Percentiles rank a stretch among this genome's conserved stretches.
Evolutionary conservation across 2,329 filamentous ascomycete species (phyloP).

Genomic region (Fusarium austroafricanum): DNA sequence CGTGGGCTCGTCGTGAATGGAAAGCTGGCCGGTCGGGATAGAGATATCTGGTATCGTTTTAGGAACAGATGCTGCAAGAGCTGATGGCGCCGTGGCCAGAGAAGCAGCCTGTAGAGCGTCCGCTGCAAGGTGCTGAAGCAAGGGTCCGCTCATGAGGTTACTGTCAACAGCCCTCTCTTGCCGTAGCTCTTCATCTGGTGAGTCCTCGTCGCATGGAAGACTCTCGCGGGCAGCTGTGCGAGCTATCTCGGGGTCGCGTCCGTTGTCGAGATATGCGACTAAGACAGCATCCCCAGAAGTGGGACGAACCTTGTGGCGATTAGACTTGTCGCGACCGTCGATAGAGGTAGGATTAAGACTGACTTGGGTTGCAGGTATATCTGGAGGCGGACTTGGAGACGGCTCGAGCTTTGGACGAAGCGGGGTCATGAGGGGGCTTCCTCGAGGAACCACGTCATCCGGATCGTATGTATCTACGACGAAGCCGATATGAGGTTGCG

Average conservation of each 20-base stretch:
- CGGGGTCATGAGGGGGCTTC: slow-evolving; percentile 56
- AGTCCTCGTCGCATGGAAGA: slow-evolving; percentile 59
- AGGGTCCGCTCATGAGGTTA: slow-evolving; percentile 38
- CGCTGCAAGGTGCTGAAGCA: slow-evolving; percentile 49
- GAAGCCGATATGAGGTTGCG: slow-evolving; percentile 40
- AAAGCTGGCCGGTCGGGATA: slow-evolving; percentile 48
- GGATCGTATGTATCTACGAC: slow-evolving; percentile 56
- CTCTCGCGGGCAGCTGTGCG: slow-evolving; percentile 64
- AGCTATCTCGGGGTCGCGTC: slow-evolving; percentile 74
- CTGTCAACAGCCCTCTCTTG: slow-evolving; percentile 24
- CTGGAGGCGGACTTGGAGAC: slow-evolving; percentile 50
- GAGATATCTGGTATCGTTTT: slow-evolving; percentile 47
- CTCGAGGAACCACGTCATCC: slow-evolving; percentile 56
- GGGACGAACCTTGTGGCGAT: slow-evolving; percentile 64
- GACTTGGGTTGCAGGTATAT: slow-evolving; percentile 53
- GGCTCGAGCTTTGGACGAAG: slow-evolving; percentile 50
- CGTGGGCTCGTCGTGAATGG: slow-evolving; percentile 50
- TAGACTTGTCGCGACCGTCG: slow-evolving; percentile 61
- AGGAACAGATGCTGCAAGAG: slow-evolving; percentile 24
- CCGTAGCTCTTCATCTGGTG: slow-evolving; percentile 39
- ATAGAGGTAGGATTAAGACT: slow-evolving; percentile 48
- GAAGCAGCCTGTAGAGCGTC: slow-evolving; percentile 49
- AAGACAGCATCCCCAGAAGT: slow-evolving; percentile 75
- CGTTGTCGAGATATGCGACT: slow-evolving; percentile 71
- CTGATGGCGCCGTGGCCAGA: slow-evolving; percentile 13